phyloP scores from a whole-genome alignment of 1,284 basidiomycete species.

The Stygiomarasmius scandens region DNA sequence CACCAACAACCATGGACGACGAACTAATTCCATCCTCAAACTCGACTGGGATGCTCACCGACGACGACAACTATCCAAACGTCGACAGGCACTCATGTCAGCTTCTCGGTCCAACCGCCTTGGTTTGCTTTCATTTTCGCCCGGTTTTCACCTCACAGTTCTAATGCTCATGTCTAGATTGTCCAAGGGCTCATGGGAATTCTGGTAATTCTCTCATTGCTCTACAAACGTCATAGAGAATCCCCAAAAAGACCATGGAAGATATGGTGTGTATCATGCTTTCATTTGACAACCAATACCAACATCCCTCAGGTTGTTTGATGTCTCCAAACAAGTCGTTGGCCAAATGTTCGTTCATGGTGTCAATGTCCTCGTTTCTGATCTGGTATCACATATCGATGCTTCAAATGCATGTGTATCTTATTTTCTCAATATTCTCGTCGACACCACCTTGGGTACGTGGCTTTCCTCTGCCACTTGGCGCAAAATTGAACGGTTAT shows the following conservation, averaged over 20 bases:
- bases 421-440: slow-evolving; percentile 93
- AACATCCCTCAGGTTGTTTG: slow-evolving; percentile 65
- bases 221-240: slow-evolving; percentile 90
- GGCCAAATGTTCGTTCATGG: slow-evolving; percentile 92
- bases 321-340: slow-evolving; percentile 90
- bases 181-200: slow-evolving; percentile 87
- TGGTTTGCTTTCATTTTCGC: slow-evolving; percentile 44
- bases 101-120: slow-evolving; percentile 67
- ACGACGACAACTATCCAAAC: slow-evolving; percentile 38
- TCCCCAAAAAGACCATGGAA: slow-evolving; percentile 85
- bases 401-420: slow-evolving; percentile 85
- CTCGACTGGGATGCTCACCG: background rate
- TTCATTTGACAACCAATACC: slow-evolving; percentile 10
- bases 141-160: slow-evolving; percentile 19
- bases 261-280: slow-evolving; percentile 70
- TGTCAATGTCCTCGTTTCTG: slow-evolving; percentile 83
- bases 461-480: slow-evolving; percentile 12
- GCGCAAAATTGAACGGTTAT: slow-evolving; percentile 1
- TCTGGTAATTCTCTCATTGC: slow-evolving; percentile 82
- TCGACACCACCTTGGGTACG: slow-evolving; percentile 92
- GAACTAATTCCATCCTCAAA: background rate
- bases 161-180: slow-evolving; percentile 44
- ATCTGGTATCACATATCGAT: slow-evolving; percentile 65
- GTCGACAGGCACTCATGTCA: slow-evolving; percentile 65
- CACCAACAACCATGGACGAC: background rate